phyloP scores from a whole-genome alignment of 495 filamentous ascomycete species.

The Penicillium pulvis region DNA sequence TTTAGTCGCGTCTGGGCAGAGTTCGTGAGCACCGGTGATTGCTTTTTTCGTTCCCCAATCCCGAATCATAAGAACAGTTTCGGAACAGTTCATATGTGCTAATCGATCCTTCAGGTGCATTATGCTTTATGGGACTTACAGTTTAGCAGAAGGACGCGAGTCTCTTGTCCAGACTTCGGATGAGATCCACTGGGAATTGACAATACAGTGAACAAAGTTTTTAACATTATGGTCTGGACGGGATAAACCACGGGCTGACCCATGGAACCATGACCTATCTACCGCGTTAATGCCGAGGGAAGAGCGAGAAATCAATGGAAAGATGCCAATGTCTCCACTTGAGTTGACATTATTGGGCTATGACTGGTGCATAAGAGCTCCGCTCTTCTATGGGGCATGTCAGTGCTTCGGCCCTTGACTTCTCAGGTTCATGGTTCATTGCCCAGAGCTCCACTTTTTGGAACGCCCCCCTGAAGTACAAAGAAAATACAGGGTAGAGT shows the following conservation, averaged over 20 bases:
- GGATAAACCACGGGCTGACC: neutral
- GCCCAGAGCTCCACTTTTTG: neutral
- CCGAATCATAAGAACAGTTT: neutral
- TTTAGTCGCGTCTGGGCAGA: slow-evolving; percentile 1
- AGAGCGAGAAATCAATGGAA: too few relatives aligned
- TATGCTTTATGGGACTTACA: too few relatives aligned
- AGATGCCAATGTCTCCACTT: neutral
- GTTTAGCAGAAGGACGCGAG: neutral
- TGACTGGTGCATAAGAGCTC: neutral
- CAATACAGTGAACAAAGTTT: neutral
- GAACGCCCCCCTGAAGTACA: neutral
- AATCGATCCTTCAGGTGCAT: neutral
- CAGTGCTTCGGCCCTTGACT: neutral
- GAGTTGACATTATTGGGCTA: neutral
- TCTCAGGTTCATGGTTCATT: neutral
- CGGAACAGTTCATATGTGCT: too few relatives aligned
- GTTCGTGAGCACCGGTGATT: neutral
- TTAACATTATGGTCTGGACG: neutral
- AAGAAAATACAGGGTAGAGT: neutral
- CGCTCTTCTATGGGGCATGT: neutral
- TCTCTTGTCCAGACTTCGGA: neutral
- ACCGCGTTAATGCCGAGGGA: neutral
- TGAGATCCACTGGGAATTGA: neutral
- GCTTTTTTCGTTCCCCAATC: neutral
- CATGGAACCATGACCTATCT: neutral